Evolutionary conservation across 148 eudicot genomes (phyloP).

Genomic region (Fagopyrum homotropicum): DNA sequence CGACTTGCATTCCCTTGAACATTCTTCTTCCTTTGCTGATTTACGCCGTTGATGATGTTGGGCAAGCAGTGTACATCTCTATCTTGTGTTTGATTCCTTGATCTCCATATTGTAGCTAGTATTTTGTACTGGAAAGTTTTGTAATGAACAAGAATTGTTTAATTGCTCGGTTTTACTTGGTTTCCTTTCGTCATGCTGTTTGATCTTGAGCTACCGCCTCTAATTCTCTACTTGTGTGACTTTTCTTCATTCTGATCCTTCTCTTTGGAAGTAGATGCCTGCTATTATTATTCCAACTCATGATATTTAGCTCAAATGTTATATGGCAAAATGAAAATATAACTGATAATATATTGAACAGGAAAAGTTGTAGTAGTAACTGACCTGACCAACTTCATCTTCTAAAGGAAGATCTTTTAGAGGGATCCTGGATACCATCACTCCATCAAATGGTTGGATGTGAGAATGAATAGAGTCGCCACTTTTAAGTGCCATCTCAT

Average conservation of each 20-base stretch:
- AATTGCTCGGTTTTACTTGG: background rate
- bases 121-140: background rate
- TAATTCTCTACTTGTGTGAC: background rate
- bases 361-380: background rate
- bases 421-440: background rate
- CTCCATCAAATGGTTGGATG: background rate
- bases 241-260: background rate
- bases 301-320: background rate
- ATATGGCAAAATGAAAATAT: background rate
- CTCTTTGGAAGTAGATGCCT: background rate
- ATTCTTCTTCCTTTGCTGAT: background rate
- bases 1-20: background rate
- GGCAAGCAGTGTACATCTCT: background rate
- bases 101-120: background rate
- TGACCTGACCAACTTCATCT: background rate
- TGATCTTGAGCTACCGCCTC: background rate
- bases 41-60: background rate
- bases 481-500: constrained; percentile 1
- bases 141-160: background rate
- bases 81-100: background rate
- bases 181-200: background rate
- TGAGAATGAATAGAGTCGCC: background rate
- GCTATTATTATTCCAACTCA: background rate
- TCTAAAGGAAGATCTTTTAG: background rate
- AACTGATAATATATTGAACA: background rate